phyloP scores from a whole-genome alignment of 2,329 filamentous ascomycete genomes.

The Fusarium sp. region DNA sequence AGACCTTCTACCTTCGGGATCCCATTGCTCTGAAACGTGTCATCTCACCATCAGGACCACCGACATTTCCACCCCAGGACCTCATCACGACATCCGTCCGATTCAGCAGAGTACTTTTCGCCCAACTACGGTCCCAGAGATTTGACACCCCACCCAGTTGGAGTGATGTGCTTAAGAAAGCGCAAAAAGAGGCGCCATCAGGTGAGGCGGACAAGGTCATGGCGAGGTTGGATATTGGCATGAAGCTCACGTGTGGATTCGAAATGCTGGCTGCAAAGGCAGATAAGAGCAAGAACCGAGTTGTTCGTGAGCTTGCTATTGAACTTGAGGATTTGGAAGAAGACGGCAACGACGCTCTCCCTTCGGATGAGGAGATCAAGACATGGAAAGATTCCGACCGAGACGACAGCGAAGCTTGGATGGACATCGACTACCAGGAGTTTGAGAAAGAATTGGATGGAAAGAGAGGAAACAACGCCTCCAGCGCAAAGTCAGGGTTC shows the following conservation, averaged over 20 bases:
- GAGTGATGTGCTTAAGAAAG: slow-evolving; percentile 51
- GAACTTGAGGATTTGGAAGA: slow-evolving; percentile 79
- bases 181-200: slow-evolving; percentile 27
- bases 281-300: slow-evolving; percentile 73
- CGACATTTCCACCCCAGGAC: slow-evolving; percentile 80
- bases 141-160: slow-evolving; percentile 73
- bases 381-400: slow-evolving; percentile 70
- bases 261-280: slow-evolving; percentile 83
- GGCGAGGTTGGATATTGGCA: slow-evolving; percentile 73
- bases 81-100: slow-evolving; percentile 81
- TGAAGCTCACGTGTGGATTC: slow-evolving; percentile 91
- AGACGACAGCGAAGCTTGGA: slow-evolving; percentile 90
- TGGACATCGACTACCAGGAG: slow-evolving; percentile 90
- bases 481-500: slow-evolving; percentile 59
- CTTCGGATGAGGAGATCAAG: slow-evolving; percentile 77
- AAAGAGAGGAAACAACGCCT: slow-evolving; percentile 52
- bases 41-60: slow-evolving; percentile 61
- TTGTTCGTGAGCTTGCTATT: slow-evolving; percentile 79
- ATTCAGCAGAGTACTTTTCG: slow-evolving; percentile 91
- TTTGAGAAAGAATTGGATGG: slow-evolving; percentile 83
- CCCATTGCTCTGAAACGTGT: slow-evolving; percentile 78
- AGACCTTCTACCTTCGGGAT: slow-evolving; percentile 93
- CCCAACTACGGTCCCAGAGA: slow-evolving; percentile 87
- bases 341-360: slow-evolving; percentile 74
- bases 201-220: slow-evolving; percentile 29